These are phyloP conservation scores for Abrus precatorius DNA, from an alignment of 306 rosid species.

Conservation along the genomic window DNA sequence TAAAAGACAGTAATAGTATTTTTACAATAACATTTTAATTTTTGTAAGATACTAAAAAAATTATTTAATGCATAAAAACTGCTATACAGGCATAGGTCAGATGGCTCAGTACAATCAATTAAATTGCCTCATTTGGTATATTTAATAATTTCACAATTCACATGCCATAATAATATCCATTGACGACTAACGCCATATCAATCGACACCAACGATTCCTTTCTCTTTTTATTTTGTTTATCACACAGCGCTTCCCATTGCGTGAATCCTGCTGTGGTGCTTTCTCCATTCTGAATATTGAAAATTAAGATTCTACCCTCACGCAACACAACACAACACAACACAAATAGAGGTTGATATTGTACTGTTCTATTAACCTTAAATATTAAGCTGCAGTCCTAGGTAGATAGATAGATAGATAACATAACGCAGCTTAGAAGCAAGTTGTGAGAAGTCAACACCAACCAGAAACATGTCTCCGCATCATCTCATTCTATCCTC, in stretches of 20 bases:
- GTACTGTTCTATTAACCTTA: neutral
- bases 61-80: too few relatives aligned
- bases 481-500: neutral
- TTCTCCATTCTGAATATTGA: neutral
- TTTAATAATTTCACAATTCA: neutral
- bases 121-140: too few relatives aligned
- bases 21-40: too few relatives aligned
- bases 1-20: too few relatives aligned
- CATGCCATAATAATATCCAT: neutral
- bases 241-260: conserved; percentile 16
- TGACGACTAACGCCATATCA: neutral
- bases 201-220: neutral
- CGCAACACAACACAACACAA: neutral
- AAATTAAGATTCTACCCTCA: neutral
- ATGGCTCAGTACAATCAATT: too few relatives aligned
- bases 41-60: too few relatives aligned
- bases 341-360: neutral
- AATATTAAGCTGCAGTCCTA: neutral
- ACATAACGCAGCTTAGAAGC: neutral
- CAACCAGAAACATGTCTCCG: too few relatives aligned
- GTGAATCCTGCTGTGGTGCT: neutral
- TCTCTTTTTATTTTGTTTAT: neutral
- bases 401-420: neutral
- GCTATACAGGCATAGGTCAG: too few relatives aligned
- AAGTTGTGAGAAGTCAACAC: neutral